Evolutionary conservation across 1,284 basidiomycete genomes (phyloP), one percentile per base, ranked within the genome.

Genomic region (Tilletia setariae): DNA sequence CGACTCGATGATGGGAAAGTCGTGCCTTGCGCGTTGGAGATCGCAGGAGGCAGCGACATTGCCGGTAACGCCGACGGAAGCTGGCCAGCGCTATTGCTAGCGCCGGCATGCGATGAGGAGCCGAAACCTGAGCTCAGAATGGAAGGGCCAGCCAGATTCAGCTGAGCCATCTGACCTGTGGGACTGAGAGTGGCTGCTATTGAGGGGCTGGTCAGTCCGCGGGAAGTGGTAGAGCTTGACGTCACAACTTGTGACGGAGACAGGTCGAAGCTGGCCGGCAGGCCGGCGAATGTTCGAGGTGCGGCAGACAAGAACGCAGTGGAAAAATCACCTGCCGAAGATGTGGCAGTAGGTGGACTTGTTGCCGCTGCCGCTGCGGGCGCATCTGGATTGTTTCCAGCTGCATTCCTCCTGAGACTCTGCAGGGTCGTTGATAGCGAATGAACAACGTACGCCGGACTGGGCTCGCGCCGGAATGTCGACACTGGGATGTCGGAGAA

Each of bases 401-500:
- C 56, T 7, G 56, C 56, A 35, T 61, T 61, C 1, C 44, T 16
- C 7, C 79, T 76, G 35, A 82, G 71, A 69, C 75, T 78, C 67
- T 77, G 75, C 25, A 82, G 72, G 1, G 80, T 82, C 15, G 76
- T 76, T 64, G 79, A 79, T 46, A 82, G 70, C 56, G 77, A 79
- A 65, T 79, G 79, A 65, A 82, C 72, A 40, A 82, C 80, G 68
- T 74, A 72, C 42, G 76, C 75, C 0, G 79, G 71, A 68, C 76
- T 79, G 63, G 70, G 73, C 88, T 90, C 83, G 65, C 88, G 90
- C 83, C 78, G 74, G 66, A 98, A 98, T 77, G 96, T 92, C 40
- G 90, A 90, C 0, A 94, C 92, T 43, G 91, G 89, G 66, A 97
- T 91, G 79, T 92, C 90, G 25, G 91, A 92, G 85, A 98, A 98